Percentiles rank a stretch among this genome's conserved stretches.
Conservation (phyloP, 768 basidiomycete genomes). For the Hygrophorus pudorinus region DNA sequence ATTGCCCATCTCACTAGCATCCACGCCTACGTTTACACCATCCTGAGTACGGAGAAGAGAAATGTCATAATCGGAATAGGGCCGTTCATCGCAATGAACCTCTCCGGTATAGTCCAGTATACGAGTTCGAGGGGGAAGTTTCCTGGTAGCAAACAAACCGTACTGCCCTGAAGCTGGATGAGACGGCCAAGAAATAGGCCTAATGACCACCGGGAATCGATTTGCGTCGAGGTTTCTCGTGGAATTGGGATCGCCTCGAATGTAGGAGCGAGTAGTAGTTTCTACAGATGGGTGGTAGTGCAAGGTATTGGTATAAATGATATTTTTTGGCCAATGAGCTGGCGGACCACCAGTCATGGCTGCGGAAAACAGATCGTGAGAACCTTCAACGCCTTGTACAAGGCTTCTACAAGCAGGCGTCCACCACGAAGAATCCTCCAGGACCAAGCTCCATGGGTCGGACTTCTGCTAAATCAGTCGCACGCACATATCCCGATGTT, state of each 20-base stretch:
- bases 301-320: constrained; percentile 44
- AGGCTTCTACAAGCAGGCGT: not conserved
- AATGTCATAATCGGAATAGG: constrained; percentile 78
- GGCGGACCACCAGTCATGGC: constrained; percentile 3
- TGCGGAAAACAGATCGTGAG: constrained; percentile 10
- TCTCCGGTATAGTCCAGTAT: constrained; percentile 78
- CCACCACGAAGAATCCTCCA: not conserved
- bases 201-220: constrained; percentile 41
- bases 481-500: constrained; percentile 83
- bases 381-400: constrained; percentile 1
- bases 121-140: constrained; percentile 54
- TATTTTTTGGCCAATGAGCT: constrained; percentile 30
- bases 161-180: constrained; percentile 76
- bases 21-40: constrained; percentile 62
- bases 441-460: constrained; percentile 45
- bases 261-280: constrained; percentile 25
- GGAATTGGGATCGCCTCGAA: constrained; percentile 19
- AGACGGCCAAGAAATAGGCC: constrained; percentile 35
- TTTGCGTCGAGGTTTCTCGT: constrained; percentile 5
- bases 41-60: constrained; percentile 56
- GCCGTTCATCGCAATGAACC: constrained; percentile 69
- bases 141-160: constrained; percentile 72
- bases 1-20: constrained; percentile 71
- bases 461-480: constrained; percentile 65
- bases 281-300: constrained; percentile 53